Evolutionary conservation across 148 eudicot genomes (phyloP).

Genomic region (Limonium bicolor): DNA sequence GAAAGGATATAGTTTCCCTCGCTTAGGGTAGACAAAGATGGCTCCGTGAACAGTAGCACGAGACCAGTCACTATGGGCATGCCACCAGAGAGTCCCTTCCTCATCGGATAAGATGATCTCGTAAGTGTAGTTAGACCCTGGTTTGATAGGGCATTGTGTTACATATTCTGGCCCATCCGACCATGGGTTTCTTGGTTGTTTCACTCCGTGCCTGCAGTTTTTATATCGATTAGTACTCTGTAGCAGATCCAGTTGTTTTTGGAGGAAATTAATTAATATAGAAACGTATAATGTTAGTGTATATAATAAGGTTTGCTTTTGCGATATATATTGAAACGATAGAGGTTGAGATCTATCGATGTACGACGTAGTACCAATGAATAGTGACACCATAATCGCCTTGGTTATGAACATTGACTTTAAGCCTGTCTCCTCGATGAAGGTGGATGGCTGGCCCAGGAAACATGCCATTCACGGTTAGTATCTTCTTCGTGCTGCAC

Average conservation of each 20-base stretch:
- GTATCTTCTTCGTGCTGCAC: constrained; percentile 16
- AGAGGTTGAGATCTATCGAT: no score
- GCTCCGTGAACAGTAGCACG: constrained; percentile 24
- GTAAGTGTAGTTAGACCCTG: constrained; percentile 15
- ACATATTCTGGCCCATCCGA: constrained; percentile 22
- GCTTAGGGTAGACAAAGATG: constrained; percentile 9
- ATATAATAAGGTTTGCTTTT: no score
- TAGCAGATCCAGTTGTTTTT: no score
- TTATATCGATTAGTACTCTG: no score
- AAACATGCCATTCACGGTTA: constrained; percentile 21
- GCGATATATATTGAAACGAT: no score
- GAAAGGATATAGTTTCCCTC: constrained; percentile 12
- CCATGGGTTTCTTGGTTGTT: constrained; percentile 23
- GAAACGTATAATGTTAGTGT: no score
- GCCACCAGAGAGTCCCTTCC: constrained; percentile 26
- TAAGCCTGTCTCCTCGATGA: constrained; percentile 12
- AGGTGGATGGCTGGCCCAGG: constrained; percentile 20
- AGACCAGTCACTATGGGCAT: constrained; percentile 26
- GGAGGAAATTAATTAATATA: no score
- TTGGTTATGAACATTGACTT: constrained; percentile 13
- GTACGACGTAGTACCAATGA: no score
- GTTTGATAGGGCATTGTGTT: constrained; percentile 21
- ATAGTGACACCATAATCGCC: constrained; percentile 16
- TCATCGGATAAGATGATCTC: constrained; percentile 14
- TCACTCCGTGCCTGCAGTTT: constrained; percentile 31